A percentile compares a stretch with the other conserved stretches of the same genome.
Evolutionary conservation across 129 eudicot species (phyloP).

Genomic region (Flaveria bidentis): DNA sequence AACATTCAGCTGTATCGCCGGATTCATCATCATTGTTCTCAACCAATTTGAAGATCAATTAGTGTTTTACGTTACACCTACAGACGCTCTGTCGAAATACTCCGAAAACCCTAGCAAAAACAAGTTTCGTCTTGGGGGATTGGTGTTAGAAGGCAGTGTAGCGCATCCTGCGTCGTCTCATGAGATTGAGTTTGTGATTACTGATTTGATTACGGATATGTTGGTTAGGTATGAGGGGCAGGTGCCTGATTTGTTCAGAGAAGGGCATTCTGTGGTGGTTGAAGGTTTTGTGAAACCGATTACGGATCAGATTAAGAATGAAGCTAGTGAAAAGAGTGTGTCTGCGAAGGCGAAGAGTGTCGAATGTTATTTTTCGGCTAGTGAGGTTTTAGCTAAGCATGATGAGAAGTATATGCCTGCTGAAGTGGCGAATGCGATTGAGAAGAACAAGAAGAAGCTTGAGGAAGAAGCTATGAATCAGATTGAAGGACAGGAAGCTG

Average conservation of each 20-base stretch:
- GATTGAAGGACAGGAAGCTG: conserved; percentile 29
- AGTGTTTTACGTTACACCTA: conserved; percentile 82
- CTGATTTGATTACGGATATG: conserved; percentile 83
- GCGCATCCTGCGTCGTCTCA: conserved; percentile 55
- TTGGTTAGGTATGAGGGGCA: conserved; percentile 76
- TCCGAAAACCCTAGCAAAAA: conserved; percentile 52
- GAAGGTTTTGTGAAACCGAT: conserved; percentile 84
- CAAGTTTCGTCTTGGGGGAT: conserved; percentile 82
- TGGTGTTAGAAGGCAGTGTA: conserved; percentile 73
- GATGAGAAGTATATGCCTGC: conserved; percentile 99
- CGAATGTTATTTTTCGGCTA: conserved; percentile 76
- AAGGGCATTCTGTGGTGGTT: conserved; percentile 94
- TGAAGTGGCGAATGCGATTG: conserved; percentile 81
- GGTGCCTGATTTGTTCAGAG: conserved; percentile 90
- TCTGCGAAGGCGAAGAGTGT: conserved; percentile 66
- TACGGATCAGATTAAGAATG: conserved; percentile 46
- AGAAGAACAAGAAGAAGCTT: conserved; percentile 74
- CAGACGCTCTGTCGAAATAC: conserved; percentile 69
- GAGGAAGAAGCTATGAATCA: conserved; percentile 36
- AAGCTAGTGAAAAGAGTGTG: conserved; percentile 38
- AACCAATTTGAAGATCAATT: conserved; percentile 87
- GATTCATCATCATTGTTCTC: conserved; percentile 68
- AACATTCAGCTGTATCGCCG: conserved; percentile 81
- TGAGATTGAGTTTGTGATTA: conserved; percentile 78
- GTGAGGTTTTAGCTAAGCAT: conserved; percentile 96